Evolutionary conservation across 1,284 basidiomycete genomes (phyloP), one percentile per base, ranked within the genome.

Genomic region (Leccinum griseonigrum): DNA sequence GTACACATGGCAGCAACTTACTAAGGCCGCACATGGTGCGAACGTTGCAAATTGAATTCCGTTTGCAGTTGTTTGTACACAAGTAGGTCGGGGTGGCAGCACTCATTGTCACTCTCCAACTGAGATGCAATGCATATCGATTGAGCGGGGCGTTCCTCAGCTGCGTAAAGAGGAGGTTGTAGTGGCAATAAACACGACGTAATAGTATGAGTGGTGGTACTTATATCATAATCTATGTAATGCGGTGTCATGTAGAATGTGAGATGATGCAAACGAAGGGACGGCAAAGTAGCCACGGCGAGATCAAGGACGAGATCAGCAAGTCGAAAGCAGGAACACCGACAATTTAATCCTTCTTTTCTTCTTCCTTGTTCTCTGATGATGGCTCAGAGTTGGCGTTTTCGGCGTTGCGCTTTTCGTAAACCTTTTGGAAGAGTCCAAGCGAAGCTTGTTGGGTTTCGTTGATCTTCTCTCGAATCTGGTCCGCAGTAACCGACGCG

Each of bases 341-440:
- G 58, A 48, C 60, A 64, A 64, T 66, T 82, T 85, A 88, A 69
- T 89, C 86, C 78, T 90, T 88, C 85, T 90, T 89, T 78, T 89
- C 85, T 71, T 86, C 81, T 38, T 38, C 81, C 66, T 83, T 77
- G 76, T 83, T 84, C 67, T 81, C 77, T 2, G 72, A 54, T 10
- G 77, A 64, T 38, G 82, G 69, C 69, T 84, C 81, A n/a, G 81
- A 78, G 3, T 82, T 28, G 63, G 78, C 77, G 67, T 83, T 82
- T 78, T 91, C 88, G 58, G 87, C 87, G 69, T 86, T 86, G 66
- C 91, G 87, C 85, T 94, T 94, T 85, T 97, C 94, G 78, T 98
- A 97, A 31, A 96, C 91, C 88, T 97, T 97, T 81, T 97, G 93
- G 95, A 98, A 99, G 67, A 99, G 90, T 69, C 94, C 94, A 55